Evolutionary conservation across 2,329 filamentous ascomycete genomes (phyloP).

Genomic region (Massarina eburnea): DNA sequence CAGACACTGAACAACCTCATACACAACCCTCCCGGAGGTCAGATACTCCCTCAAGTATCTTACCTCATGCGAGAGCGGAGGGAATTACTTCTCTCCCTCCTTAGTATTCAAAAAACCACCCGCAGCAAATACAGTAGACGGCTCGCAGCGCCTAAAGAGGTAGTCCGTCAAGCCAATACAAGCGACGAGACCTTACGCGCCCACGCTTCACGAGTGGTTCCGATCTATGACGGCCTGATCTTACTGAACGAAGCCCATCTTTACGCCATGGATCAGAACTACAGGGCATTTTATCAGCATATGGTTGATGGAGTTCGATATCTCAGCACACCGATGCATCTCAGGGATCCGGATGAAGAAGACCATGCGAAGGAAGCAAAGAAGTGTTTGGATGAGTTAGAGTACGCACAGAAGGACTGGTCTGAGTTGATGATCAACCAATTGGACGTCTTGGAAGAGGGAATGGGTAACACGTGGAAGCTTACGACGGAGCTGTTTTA

Average conservation of each 20-base stretch:
- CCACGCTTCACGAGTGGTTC: neutral
- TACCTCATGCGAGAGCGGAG: no score
- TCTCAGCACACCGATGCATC: neutral
- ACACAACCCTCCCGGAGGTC: no score
- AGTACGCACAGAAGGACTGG: neutral
- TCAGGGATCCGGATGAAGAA: neutral
- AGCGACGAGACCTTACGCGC: neutral
- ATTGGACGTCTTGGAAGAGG: neutral
- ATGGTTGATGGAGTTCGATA: neutral
- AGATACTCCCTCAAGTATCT: no score
- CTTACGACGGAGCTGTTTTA: neutral
- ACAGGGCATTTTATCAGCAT: neutral
- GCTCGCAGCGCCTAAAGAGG: neutral
- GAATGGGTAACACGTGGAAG: neutral
- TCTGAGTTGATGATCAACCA: neutral
- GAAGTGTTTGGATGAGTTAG: neutral
- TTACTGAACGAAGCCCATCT: neutral
- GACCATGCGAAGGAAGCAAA: neutral
- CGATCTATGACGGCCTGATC: neutral
- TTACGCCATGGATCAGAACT: neutral
- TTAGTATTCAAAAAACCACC: neutral
- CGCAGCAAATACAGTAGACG: neutral
- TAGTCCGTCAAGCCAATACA: neutral
- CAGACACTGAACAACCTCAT: no score
- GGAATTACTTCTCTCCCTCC: neutral